phyloP scores from a whole-genome alignment of 805 yeast genomes.

The Candida silvicultrix region DNA sequence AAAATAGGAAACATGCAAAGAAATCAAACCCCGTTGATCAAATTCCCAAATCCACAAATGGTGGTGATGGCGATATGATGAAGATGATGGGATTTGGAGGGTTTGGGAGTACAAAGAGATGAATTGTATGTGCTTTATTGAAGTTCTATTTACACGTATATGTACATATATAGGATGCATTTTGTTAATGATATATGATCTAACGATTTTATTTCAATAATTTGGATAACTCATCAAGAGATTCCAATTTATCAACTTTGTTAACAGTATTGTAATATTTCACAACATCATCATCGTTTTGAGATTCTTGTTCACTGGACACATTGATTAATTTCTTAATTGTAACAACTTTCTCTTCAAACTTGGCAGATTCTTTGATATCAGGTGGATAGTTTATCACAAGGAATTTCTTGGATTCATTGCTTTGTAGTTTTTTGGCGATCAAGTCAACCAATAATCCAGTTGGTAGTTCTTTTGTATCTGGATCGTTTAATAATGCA shows the following conservation, averaged over 20 bases:
- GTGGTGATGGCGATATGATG: slow-evolving; percentile 22
- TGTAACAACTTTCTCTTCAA: slow-evolving; percentile 62
- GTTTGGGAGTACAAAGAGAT: slow-evolving; percentile 44
- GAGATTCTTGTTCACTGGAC: slow-evolving; percentile 24
- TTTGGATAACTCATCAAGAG: too few relatives aligned
- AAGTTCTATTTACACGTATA: neutral
- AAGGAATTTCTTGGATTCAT: slow-evolving; percentile 30
- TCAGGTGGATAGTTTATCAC: slow-evolving; percentile 54
- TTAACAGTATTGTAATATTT: slow-evolving; percentile 65
- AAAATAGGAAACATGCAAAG: slow-evolving; percentile 21
- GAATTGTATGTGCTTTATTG: neutral
- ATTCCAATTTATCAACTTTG: slow-evolving; percentile 28
- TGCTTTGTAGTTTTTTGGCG: slow-evolving; percentile 22
- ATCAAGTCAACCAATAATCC: slow-evolving; percentile 30
- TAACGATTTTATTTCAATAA: neutral
- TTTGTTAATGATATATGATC: too few relatives aligned
- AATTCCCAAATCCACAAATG: slow-evolving; percentile 6
- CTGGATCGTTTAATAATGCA: slow-evolving; percentile 38
- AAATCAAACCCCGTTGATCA: slow-evolving; percentile 6
- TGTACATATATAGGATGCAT: neutral
- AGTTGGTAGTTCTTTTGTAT: slow-evolving; percentile 24
- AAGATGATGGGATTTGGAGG: slow-evolving; percentile 54
- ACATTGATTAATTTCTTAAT: slow-evolving; percentile 32
- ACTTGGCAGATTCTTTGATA: slow-evolving; percentile 62
- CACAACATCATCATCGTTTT: slow-evolving; percentile 37